Evolutionary conservation across 2,329 filamentous ascomycete species (phyloP), one percentile per base, ranked within the genome.

Genomic region (Ceratocystiopsis minuta): DNA sequence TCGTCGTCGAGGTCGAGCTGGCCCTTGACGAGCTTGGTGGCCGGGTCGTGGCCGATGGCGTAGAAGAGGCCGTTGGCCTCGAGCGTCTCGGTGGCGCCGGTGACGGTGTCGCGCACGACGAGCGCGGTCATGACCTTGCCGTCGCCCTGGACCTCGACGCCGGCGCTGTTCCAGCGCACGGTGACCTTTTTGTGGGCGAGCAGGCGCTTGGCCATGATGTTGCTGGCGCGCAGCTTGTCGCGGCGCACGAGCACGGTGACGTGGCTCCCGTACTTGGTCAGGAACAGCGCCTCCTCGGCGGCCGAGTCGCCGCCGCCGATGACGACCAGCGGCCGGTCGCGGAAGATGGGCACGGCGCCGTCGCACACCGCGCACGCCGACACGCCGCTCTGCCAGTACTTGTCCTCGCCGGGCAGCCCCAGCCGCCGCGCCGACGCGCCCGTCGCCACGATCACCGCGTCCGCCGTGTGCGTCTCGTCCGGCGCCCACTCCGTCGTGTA

Each of bases 281-380:
- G 66, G 67, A 95, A 98, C 53, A 94, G 80, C 43, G 87, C 86
- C 72, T 98, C 90, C 65, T 98, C 92, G 24, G 92, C 90, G 16
- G 90, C 90, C 15, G 84, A 93, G 64, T 98, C 90, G 54, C 90
- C 90, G 49, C 90, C 92, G 49, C 90, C 90, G 49, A 98, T 95
- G 39, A 98, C 90, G 35, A 88, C 84, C 43, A 98, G 70, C 10
- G 82, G 88, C 71, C 94, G 93, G 62, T 95, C 85, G 53, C 88
- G 75, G 78, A 94, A 98, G 60, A 98, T 95, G 46, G 90, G 90
- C 38, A 96, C 80, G 39, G 87, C 90, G 49, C 90, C 90, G 57
- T 98, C 90, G 64, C 90, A 98, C 39, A 98, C 90, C 32, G 90
- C 90, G 63, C 90, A 98, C 39, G 90, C 90, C 41, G 81, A 90